Evolutionary conservation across 805 yeast species (phyloP).

Genomic region (Tetrapisispora pingtungensis): DNA sequence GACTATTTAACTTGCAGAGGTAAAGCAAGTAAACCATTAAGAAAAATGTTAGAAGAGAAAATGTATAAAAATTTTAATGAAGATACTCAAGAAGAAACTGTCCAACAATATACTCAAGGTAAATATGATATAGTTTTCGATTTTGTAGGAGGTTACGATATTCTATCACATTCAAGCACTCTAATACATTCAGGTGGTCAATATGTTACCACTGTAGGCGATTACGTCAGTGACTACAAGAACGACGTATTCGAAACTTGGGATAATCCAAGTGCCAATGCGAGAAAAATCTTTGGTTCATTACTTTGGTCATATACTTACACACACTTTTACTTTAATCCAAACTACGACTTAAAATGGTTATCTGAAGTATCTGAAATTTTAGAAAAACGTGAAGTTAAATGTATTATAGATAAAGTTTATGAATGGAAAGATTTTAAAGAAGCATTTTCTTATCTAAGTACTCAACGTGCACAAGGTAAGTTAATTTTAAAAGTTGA

Average conservation of each 20-base stretch:
- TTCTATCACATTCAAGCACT: slow-evolving; percentile 34
- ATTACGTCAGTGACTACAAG: slow-evolving; percentile 35
- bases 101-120: slow-evolving; percentile 29
- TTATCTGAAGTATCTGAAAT: slow-evolving; percentile 35
- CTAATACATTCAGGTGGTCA: slow-evolving; percentile 41
- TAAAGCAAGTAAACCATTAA: slow-evolving; percentile 25
- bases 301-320: slow-evolving; percentile 32
- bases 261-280: slow-evolving; percentile 29
- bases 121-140: slow-evolving; percentile 61
- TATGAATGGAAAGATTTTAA: slow-evolving; percentile 45
- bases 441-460: slow-evolving; percentile 45
- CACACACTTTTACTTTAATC: slow-evolving; percentile 29
- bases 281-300: slow-evolving; percentile 30
- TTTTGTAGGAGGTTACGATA: slow-evolving; percentile 55
- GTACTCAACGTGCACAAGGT: slow-evolving; percentile 49
- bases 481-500: slow-evolving; percentile 50
- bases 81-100: slow-evolving; percentile 22
- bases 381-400: slow-evolving; percentile 38
- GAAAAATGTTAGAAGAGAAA: slow-evolving; percentile 26
- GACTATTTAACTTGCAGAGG: slow-evolving; percentile 28
- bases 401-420: slow-evolving; percentile 44
- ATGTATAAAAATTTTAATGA: slow-evolving; percentile 27
- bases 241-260: slow-evolving; percentile 30
- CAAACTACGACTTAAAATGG: slow-evolving; percentile 32
- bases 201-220: slow-evolving; percentile 58